Evolutionary conservation across 148 eudicot species (phyloP), one percentile per base, ranked within the genome.

Genomic region (Rheum nobile): DNA sequence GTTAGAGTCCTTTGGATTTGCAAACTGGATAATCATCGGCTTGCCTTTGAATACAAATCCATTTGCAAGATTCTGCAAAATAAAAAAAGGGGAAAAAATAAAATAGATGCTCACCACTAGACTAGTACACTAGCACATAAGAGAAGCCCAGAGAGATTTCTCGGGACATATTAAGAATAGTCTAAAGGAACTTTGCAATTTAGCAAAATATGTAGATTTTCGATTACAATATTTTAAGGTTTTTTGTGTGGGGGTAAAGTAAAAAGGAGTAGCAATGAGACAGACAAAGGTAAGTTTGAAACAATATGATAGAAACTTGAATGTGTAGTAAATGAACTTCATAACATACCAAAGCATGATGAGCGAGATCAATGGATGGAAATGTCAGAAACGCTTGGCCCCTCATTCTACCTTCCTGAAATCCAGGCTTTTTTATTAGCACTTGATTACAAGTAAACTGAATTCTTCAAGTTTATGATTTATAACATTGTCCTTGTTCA

Each of bases 351-450:
- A 91, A 72, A 55, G 97, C 97, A 77, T 75, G 87, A 71, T 87
- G 93, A 39, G 98, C 96, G 77, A 91, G 78, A 77, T 89, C 98
- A 71, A 83, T 79, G 0, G 98, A 88, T 38, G 98, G 96, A 85
- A 94, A 94, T 11, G 98, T 94, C 71, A 91, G 84, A 83, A 94
- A 94, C 28, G 97, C 96, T 87, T 94, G 97, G 44, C 98, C 98
- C 76, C 96, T 85, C 98, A 94, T 94, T 83, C 98, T 88, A 74
- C 98, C 97, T 75, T 91, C 97, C 97, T 92, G 78, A 65, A 86
- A 83, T 44, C 42, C 48, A 78, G 21, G 70, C 22, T 31, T 32
- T 34, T 21, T 65, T 41, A 32, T 65, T 32, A 65, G 41, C 70
- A 32, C 26, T 50, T 50, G 22, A 21, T 50, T 50, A 50, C 57